Conservation (phyloP, 2,329 filamentous ascomycete species). For the Rhynchosporium agropyri region DNA sequence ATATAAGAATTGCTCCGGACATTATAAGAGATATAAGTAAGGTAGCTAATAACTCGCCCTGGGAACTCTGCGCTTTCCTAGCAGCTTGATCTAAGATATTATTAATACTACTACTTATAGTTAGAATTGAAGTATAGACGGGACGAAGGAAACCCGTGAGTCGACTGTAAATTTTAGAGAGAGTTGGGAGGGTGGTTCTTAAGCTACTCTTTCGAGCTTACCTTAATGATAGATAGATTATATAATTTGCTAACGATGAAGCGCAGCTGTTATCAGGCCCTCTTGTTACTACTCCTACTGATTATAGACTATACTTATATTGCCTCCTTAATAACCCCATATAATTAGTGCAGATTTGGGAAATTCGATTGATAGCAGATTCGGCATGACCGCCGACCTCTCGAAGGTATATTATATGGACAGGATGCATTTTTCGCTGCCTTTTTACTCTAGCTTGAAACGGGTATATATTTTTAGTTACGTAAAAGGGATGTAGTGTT, state of each 20-base stretch:
- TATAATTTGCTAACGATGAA: constrained; percentile 6
- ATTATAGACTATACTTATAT: constrained; percentile 8
- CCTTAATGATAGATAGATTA: not conserved
- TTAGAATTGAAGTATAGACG: not conserved
- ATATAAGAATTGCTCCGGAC: not conserved
- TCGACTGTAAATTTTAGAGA: constrained; percentile 1
- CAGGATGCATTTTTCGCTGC: not conserved
- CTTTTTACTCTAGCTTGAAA: not conserved
- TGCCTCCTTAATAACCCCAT: constrained; percentile 1
- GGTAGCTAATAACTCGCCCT: not conserved
- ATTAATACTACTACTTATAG: not conserved
- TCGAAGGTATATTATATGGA: constrained; percentile 1
- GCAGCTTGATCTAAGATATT: constrained; percentile 5
- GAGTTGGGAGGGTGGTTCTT: not conserved
- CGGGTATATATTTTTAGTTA: constrained; percentile 3
- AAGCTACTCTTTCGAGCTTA: constrained; percentile 2
- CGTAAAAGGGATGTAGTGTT: constrained; percentile 7
- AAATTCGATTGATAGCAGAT: constrained; percentile 3
- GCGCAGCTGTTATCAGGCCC: constrained; percentile 1
- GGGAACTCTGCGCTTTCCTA: not conserved
- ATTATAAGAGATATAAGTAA: not conserved
- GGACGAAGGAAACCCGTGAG: not conserved
- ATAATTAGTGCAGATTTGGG: constrained; percentile 2
- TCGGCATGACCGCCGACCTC: not conserved
- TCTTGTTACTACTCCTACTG: not conserved